Conservation (phyloP, 352 stramenopile genomes). For the Phytophthora brassicae region DNA sequence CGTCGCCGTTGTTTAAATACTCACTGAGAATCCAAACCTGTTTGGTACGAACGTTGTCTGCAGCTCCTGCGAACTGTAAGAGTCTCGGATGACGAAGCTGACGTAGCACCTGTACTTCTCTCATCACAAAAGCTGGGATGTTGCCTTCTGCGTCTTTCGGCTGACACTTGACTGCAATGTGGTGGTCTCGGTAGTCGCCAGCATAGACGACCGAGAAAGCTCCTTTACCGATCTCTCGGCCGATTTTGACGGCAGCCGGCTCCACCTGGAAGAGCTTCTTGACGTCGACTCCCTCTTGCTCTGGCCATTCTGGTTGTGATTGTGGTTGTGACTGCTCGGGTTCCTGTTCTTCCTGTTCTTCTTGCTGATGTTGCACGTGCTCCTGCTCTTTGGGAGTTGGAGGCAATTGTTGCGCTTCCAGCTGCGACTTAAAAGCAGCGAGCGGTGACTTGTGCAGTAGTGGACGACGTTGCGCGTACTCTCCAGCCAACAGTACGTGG, state of each 20-base stretch:
- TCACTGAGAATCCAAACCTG: constrained; percentile 87
- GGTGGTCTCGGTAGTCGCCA: constrained; percentile 70
- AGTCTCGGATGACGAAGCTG: constrained; percentile 70
- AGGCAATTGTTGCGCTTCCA: constrained; percentile 21
- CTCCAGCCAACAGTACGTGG: constrained; percentile 37
- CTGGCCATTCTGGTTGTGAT: constrained; percentile 24
- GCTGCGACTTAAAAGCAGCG: constrained; percentile 29
- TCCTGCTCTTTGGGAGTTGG: not conserved
- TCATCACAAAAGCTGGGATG: constrained; percentile 74
- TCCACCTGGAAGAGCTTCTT: constrained; percentile 60
- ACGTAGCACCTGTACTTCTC: constrained; percentile 75
- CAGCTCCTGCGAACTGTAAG: constrained; percentile 74
- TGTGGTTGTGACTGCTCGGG: constrained; percentile 16
- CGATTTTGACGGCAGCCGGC: constrained; percentile 62
- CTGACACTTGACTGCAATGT: constrained; percentile 86
- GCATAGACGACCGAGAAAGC: constrained; percentile 82
- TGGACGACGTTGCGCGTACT: constrained; percentile 35
- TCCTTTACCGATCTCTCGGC: constrained; percentile 83
- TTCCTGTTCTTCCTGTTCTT: constrained; percentile 22
- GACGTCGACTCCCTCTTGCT: constrained; percentile 18
- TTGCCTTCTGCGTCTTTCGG: constrained; percentile 72
- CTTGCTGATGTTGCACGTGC: constrained; percentile 16
- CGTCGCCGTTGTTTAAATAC: constrained; percentile 74
- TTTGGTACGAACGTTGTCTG: constrained; percentile 66
- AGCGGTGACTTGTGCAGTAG: constrained; percentile 24